Base-by-base conservation (phyloP, 306 rosid genomes). In the Quercus dentata region DNA sequence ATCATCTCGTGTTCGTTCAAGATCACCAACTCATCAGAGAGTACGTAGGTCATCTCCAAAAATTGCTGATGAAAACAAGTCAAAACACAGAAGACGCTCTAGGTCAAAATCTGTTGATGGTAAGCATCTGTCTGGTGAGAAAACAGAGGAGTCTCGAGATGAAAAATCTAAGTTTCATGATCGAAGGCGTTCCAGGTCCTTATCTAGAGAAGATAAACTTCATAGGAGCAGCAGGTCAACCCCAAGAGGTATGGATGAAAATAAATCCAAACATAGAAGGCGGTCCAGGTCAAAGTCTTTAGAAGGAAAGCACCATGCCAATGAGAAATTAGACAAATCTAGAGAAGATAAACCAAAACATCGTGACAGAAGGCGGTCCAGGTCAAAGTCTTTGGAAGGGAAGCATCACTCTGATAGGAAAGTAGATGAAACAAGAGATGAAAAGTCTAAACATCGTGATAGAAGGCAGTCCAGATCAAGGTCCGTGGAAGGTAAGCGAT, bases 221-320 rank as follows among this genome's bases (percentile, higher is more conserved):
- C 85, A 77, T 28, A 78, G 80, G 74, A 85, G 82, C 73, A 86
- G 81, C 74, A 88, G 88, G 74, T 83, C 87, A 70, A 83, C 94
- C 35, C 97, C 97, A 19, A 86, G 84, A 88, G 85, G 85, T 82
- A 61, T 75, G 76, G 90, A 89, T 75, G 97, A 89, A 74, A 89
- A 80, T 80, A 87, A 83, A 86, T 89, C 88, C 75, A 90, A 84
- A 81, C 92, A 85, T 67, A 87, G 56, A 78, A 84, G 76, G 83
- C 85, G 92, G 73, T 91, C 98, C 49, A 90, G 93, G 81, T 96
- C 99, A 78, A 91, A 80, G 68, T 96, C 98, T 75, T 77, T 83
- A 64, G 98, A 94, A 58, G 89, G 63, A 18, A 87, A 84, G 87
- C 88, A 79, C 68, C 82, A 18, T 41, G 80, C 88, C 19, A 76